These are phyloP conservation scores for Rhizophlyctis rosea DNA, from an alignment of 192 early-diverging fungal genomes.

Conservation along the genomic window DNA sequence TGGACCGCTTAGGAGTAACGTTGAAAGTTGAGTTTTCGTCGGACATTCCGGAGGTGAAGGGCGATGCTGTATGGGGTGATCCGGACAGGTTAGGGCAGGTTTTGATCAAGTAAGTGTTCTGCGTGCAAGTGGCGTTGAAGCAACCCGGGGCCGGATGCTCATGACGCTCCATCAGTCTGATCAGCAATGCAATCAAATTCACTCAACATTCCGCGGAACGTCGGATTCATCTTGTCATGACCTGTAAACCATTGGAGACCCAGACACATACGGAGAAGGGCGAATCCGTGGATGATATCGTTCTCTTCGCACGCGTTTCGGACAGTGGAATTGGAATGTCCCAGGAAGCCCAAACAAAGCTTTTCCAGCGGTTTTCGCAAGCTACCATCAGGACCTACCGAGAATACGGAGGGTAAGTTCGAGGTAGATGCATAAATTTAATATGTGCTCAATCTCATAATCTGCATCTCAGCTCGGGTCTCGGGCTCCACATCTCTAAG, in stretches of 20 bases:
- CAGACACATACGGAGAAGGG: too few relatives aligned
- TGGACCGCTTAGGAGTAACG: not conserved
- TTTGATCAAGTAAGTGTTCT: slow-evolving; percentile 8
- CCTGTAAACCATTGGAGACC: too few relatives aligned
- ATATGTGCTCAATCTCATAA: too few relatives aligned
- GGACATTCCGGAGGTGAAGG: too few relatives aligned
- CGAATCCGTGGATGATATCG: not conserved
- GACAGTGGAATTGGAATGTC: slow-evolving; percentile 21
- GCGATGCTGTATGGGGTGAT: slow-evolving; percentile 5
- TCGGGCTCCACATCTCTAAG: slow-evolving; percentile 47
- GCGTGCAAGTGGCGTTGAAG: too few relatives aligned
- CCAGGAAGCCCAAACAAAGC: not conserved
- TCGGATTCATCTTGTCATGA: too few relatives aligned
- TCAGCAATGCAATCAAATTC: slow-evolving; percentile 14
- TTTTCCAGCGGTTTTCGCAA: slow-evolving; percentile 14
- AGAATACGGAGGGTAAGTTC: slow-evolving; percentile 15
- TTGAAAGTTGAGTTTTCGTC: not conserved
- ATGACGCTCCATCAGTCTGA: slow-evolving; percentile 2
- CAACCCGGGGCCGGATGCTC: not conserved
- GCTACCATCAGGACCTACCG: slow-evolving; percentile 7
- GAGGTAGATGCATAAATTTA: too few relatives aligned
- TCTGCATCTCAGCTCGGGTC: too few relatives aligned
- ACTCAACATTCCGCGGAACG: not conserved
- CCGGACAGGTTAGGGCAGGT: slow-evolving; percentile 12
- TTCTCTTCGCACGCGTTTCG: not conserved